Conservation (phyloP, 345 rosid genomes). For the Acer negundo region DNA sequence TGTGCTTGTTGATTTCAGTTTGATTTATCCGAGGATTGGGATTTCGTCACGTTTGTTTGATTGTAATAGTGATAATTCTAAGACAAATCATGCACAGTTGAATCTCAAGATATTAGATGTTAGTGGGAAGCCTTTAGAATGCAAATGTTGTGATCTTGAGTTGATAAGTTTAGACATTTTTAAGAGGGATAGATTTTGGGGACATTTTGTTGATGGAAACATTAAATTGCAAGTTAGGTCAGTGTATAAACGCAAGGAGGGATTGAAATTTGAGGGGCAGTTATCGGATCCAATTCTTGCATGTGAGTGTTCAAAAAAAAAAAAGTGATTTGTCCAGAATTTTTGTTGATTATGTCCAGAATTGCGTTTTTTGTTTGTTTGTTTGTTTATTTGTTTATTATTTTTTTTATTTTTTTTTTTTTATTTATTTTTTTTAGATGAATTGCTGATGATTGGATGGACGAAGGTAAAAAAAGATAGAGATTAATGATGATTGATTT, state of each 20-base stretch:
- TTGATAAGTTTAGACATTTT: conserved; percentile 37
- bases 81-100: conserved; percentile 36
- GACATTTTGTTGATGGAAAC: conserved; percentile 37
- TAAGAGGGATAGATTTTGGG: conserved; percentile 28
- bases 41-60: conserved; percentile 32
- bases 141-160: conserved; percentile 72
- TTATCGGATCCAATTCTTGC: conserved; percentile 51
- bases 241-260: conserved; percentile 44
- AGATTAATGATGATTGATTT: too few species aligned
- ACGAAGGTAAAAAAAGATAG: too few species aligned
- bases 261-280: conserved; percentile 33
- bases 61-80: conserved; percentile 17
- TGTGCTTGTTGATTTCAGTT: conserved; percentile 67
- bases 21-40: conserved; percentile 75
- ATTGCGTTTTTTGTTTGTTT: too few species aligned
- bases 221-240: conserved; percentile 49
- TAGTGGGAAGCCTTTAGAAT: conserved; percentile 68
- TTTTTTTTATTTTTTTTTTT: too few species aligned
- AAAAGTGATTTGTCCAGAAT: too few species aligned
- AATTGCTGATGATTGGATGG: too few species aligned
- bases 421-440: too few species aligned
- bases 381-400: too few species aligned
- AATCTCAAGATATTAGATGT: conserved; percentile 75
- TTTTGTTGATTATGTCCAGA: too few species aligned
- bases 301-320: conserved; percentile 34